These are phyloP conservation scores for Serpula lacrymans DNA, from an alignment of 768 basidiomycete genomes.

Conservation along the genomic window DNA sequence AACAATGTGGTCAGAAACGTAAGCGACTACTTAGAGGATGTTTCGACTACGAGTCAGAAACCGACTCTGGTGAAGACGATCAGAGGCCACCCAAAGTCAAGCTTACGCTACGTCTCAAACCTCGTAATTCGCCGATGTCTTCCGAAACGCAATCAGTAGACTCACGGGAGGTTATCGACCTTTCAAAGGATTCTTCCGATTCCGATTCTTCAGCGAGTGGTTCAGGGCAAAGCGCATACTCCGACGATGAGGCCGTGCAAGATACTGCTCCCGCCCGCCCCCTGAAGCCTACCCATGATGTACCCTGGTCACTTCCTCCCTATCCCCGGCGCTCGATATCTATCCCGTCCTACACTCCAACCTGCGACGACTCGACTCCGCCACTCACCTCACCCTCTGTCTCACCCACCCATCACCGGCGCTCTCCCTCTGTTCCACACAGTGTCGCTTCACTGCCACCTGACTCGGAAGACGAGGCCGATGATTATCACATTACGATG, in stretches of 20 bases:
- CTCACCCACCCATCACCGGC: slow-evolving; percentile 34
- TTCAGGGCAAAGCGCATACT: slow-evolving; percentile 35
- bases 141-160: slow-evolving; percentile 13
- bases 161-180: slow-evolving; percentile 34
- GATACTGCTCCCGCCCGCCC: slow-evolving; percentile 14
- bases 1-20: slow-evolving; percentile 44
- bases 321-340: slow-evolving; percentile 57
- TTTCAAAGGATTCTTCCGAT: slow-evolving; percentile 37
- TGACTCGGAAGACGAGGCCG: slow-evolving; percentile 64
- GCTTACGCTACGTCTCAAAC: slow-evolving; percentile 63
- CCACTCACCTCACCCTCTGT: slow-evolving; percentile 22
- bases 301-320: slow-evolving; percentile 49
- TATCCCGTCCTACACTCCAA: slow-evolving; percentile 53
- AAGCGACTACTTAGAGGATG: slow-evolving; percentile 37
- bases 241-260: slow-evolving; percentile 33
- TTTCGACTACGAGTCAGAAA: slow-evolving; percentile 24
- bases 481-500: slow-evolving; percentile 36
- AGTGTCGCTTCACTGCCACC: slow-evolving; percentile 67
- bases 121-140: slow-evolving; percentile 33
- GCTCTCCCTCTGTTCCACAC: slow-evolving; percentile 56
- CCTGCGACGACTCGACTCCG: slow-evolving; percentile 31
- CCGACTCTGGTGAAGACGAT: slow-evolving; percentile 26
- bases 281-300: slow-evolving; percentile 32
- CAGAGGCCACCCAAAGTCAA: slow-evolving; percentile 60
- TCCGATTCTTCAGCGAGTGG: no score